Evolutionary conservation across 208 protist genomes (phyloP).

Genomic region (Trypanosoma vivax): DNA sequence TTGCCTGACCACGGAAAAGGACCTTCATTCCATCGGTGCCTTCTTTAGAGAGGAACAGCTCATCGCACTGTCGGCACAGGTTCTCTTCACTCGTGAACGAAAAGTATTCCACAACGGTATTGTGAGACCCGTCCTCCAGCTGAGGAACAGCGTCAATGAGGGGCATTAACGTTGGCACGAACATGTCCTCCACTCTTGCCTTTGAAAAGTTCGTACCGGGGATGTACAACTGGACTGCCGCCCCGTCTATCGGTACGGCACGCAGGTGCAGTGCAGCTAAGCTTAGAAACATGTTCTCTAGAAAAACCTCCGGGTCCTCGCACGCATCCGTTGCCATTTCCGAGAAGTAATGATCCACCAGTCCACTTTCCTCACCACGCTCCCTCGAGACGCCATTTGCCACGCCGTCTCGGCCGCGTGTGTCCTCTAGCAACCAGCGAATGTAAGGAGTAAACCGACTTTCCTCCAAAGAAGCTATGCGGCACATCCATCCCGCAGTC

Average conservation of each 20-base stretch:
- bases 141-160: slow-evolving; percentile 77
- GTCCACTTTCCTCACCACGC: slow-evolving; percentile 58
- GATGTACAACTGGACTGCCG: slow-evolving; percentile 48
- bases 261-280: slow-evolving; percentile 63
- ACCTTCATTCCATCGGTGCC: slow-evolving; percentile 29
- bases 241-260: slow-evolving; percentile 72
- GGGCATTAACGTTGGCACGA: slow-evolving; percentile 78
- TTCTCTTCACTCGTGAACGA: slow-evolving; percentile 33
- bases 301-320: slow-evolving; percentile 78
- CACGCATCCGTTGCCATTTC: slow-evolving; percentile 83
- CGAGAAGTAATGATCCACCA: slow-evolving; percentile 72
- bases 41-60: slow-evolving; percentile 38
- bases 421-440: slow-evolving; percentile 76
- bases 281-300: slow-evolving; percentile 70
- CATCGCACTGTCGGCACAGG: slow-evolving; percentile 31
- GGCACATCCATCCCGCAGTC: slow-evolving; percentile 69
- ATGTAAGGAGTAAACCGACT: slow-evolving; percentile 69
- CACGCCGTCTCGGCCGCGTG: slow-evolving; percentile 72
- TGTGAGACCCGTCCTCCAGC: slow-evolving; percentile 69
- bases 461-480: slow-evolving; percentile 68
- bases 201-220: slow-evolving; percentile 85
- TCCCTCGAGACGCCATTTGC: slow-evolving; percentile 68
- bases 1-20: slow-evolving; percentile 3
- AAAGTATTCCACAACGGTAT: slow-evolving; percentile 73
- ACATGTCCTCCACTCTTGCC: slow-evolving; percentile 70